Evolutionary conservation across 768 basidiomycete genomes (phyloP).

Genomic region (Rhizopogon vesiculosus): DNA sequence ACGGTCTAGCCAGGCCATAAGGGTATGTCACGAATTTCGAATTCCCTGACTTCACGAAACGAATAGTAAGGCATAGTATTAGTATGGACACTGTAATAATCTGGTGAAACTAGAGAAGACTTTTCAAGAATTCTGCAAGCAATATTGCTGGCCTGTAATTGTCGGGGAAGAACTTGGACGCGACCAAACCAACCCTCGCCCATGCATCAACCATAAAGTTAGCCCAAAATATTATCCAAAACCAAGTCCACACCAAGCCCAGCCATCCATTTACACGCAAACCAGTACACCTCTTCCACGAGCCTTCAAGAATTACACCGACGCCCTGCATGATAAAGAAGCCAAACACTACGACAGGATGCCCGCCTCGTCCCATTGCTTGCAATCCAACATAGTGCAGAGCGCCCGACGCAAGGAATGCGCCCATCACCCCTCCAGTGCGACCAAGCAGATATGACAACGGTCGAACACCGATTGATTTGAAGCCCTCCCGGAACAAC

Average conservation of each 20-base stretch:
- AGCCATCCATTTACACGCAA: constrained; percentile 39
- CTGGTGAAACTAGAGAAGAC: neutral
- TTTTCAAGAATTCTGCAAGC: constrained; percentile 5
- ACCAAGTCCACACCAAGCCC: constrained; percentile 49
- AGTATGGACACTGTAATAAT: too few species aligned
- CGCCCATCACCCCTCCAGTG: constrained; percentile 46
- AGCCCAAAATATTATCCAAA: constrained; percentile 46
- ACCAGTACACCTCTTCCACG: constrained; percentile 42
- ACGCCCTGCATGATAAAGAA: constrained; percentile 58
- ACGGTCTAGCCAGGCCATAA: constrained; percentile 23
- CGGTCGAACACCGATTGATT: constrained; percentile 44
- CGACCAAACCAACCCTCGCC: constrained; percentile 11
- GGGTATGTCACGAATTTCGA: too few species aligned
- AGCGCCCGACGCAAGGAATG: constrained; percentile 53
- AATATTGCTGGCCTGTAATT: neutral
- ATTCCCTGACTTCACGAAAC: too few species aligned
- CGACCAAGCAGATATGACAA: constrained; percentile 41
- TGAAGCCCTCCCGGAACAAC: constrained; percentile 53
- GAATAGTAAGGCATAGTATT: too few species aligned
- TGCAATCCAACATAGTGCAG: constrained; percentile 56
- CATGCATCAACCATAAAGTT: constrained; percentile 43
- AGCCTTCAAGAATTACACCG: constrained; percentile 44
- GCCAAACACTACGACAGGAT: constrained; percentile 36
- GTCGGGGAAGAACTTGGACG: neutral
- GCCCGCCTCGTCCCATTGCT: constrained; percentile 52